These are phyloP conservation scores for Penicillium parvum DNA, from an alignment of 495 filamentous ascomycete species.

Conservation along the genomic window DNA sequence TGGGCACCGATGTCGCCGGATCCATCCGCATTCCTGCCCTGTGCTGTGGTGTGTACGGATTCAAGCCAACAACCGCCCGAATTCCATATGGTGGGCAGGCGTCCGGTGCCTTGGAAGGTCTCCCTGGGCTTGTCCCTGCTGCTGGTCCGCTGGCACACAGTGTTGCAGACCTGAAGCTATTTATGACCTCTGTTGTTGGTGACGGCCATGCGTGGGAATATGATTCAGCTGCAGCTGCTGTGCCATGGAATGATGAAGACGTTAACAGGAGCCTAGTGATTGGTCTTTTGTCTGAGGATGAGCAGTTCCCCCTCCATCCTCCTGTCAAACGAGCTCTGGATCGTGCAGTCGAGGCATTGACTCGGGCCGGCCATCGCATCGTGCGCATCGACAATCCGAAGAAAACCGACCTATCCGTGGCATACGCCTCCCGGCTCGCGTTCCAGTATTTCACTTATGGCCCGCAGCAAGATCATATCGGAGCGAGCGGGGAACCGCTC, in stretches of 20 bases:
- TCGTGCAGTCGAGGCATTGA: constrained; percentile 34
- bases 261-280: constrained; percentile 29
- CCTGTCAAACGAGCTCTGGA: constrained; percentile 46
- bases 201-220: constrained; percentile 44
- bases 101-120: constrained; percentile 10
- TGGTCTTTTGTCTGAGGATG: constrained; percentile 51
- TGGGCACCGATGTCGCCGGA: constrained; percentile 60
- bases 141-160: constrained; percentile 55
- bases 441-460: constrained; percentile 30
- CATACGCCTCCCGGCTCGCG: constrained; percentile 17
- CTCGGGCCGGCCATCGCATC: constrained; percentile 39
- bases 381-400: constrained; percentile 26
- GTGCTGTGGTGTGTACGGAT: constrained; percentile 57
- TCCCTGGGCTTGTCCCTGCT: constrained; percentile 9
- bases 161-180: constrained; percentile 52
- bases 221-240: constrained; percentile 12
- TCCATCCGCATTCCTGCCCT: constrained; percentile 59
- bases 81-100: constrained; percentile 42
- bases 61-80: constrained; percentile 53
- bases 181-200: constrained; percentile 50
- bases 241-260: constrained; percentile 11
- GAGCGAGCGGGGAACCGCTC: constrained; percentile 26
- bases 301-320: constrained; percentile 49
- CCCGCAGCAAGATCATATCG: constrained; percentile 23
- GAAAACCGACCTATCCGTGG: constrained; percentile 10